Evolutionary conservation across 2,329 filamentous ascomycete genomes (phyloP).

Genomic region (Cladosporium phlei): DNA sequence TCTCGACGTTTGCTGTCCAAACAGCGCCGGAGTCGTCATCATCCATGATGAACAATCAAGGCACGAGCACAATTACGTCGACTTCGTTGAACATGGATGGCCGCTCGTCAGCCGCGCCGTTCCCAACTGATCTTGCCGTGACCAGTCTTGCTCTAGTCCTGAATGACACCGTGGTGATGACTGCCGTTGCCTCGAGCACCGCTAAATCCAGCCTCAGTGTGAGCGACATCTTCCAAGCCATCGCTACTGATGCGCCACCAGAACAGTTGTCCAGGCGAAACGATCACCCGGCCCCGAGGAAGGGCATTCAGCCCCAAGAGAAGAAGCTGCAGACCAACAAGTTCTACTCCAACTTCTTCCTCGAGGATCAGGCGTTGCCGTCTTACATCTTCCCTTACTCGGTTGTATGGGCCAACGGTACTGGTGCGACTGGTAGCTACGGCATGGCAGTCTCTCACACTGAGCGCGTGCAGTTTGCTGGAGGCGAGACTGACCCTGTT

Average conservation of each 20-base stretch:
- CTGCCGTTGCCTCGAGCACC: constrained; percentile 20
- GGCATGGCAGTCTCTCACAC: constrained; percentile 74
- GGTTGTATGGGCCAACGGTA: constrained; percentile 41
- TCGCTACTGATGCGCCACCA: constrained; percentile 38
- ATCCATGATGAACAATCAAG: constrained; percentile 19
- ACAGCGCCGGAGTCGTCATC: constrained; percentile 19
- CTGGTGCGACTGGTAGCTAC: constrained; percentile 61
- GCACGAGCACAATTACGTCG: constrained; percentile 17
- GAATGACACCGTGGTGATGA: constrained; percentile 25
- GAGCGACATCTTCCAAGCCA: constrained; percentile 38
- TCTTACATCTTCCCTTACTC: constrained; percentile 65
- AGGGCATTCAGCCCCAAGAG: constrained; percentile 36
- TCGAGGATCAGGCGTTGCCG: constrained; percentile 64
- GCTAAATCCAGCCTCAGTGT: constrained; percentile 23
- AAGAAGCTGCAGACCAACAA: constrained; percentile 67
- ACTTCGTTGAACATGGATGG: constrained; percentile 21
- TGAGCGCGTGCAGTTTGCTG: constrained; percentile 58
- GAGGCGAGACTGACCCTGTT: constrained; percentile 27
- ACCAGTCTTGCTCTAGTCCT: constrained; percentile 27
- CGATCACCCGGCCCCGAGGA: constrained; percentile 39
- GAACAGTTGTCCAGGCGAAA: constrained; percentile 35
- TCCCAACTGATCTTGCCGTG: constrained; percentile 24
- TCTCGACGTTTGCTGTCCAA: constrained; percentile 29
- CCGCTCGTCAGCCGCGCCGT: constrained; percentile 26
- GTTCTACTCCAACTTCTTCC: constrained; percentile 66